A percentile compares a stretch with the other conserved stretches of the same genome.
These are phyloP conservation scores for Cutaneotrichosporon sp. DNA, from an alignment of 1,284 basidiomycete species.

Conservation along the genomic window DNA sequence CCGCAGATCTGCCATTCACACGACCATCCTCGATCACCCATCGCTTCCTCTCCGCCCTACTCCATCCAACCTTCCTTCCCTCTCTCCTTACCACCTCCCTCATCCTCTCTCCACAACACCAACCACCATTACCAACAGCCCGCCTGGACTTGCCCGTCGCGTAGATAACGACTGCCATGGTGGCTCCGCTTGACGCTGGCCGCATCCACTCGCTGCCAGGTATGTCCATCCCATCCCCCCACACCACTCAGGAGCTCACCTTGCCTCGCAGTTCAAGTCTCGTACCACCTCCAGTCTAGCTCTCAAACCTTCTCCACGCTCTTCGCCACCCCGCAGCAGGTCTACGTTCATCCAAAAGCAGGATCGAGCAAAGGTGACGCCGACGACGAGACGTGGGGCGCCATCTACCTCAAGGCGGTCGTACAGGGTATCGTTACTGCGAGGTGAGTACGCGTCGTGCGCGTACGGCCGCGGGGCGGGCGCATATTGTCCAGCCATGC, in stretches of 20 bases:
- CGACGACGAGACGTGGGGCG: slow-evolving; percentile 40
- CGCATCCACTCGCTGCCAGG: slow-evolving; percentile 43
- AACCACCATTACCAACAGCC: too few species aligned
- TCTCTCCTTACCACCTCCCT: neutral
- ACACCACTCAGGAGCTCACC: neutral
- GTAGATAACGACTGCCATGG: slow-evolving; percentile 13
- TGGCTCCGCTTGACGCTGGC: slow-evolving; percentile 30
- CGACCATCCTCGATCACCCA: too few species aligned
- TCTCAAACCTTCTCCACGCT: slow-evolving; percentile 35
- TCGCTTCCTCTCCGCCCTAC: neutral
- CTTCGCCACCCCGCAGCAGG: slow-evolving; percentile 35
- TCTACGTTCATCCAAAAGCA: slow-evolving; percentile 40
- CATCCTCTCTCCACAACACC: neutral
- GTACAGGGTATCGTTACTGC: slow-evolving; percentile 40
- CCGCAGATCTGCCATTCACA: too few species aligned
- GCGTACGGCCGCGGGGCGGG: too few species aligned
- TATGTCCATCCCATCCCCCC: slow-evolving; percentile 13
- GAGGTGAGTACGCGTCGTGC: slow-evolving; percentile 26
- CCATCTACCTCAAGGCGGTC: slow-evolving; percentile 43
- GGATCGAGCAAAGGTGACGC: slow-evolving; percentile 17
- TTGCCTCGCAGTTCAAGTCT: slow-evolving; percentile 32
- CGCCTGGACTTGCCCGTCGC: neutral
- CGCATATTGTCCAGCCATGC: too few species aligned
- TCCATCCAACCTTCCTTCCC: neutral
- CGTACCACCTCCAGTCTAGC: slow-evolving; percentile 38